Conservation (phyloP, 2,329 filamentous ascomycete genomes). For the Diaporthe australafricana region DNA sequence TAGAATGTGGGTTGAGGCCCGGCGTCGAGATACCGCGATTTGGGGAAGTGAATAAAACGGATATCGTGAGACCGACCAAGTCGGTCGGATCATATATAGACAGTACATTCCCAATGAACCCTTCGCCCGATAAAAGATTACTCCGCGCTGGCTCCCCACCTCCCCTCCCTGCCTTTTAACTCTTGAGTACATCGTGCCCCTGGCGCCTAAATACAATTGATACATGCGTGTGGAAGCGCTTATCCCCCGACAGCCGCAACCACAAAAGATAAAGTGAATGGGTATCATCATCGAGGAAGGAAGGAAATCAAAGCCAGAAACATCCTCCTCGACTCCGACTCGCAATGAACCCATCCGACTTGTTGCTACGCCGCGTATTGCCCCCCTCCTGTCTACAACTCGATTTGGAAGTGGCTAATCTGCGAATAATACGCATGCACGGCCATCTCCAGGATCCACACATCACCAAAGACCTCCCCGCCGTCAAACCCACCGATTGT, state of each 20-base stretch:
- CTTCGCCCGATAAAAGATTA: conserved; percentile 1
- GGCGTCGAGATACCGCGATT: neutral
- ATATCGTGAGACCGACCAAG: neutral
- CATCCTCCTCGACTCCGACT: neutral
- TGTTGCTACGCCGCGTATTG: neutral
- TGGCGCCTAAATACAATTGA: neutral
- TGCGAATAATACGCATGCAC: conserved; percentile 80
- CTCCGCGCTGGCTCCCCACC: conserved; percentile 8
- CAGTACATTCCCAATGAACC: conserved; percentile 17
- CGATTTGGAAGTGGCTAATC: conserved; percentile 78
- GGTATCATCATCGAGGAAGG: conserved; percentile 31
- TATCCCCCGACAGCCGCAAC: neutral
- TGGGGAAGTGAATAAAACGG: neutral
- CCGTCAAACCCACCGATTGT: conserved; percentile 77
- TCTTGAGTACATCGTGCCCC: neutral
- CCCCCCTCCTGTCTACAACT: conserved; percentile 58
- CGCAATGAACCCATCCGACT: neutral
- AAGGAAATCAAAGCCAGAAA: neutral
- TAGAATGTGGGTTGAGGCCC: neutral
- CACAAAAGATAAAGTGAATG: conserved; percentile 13
- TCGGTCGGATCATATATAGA: conserved; percentile 15
- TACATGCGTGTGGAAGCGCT: neutral
- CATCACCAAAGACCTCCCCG: conserved; percentile 74
- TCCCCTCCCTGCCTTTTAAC: neutral
- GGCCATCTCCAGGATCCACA: conserved; percentile 74